phyloP scores from a whole-genome alignment of 306 rosid species.

The cucumber (Cucumis sativus) region Cucumber_9930_V3 NC_026657.2:26530001-26530500 shows the following conservation, averaged over 20 bases:
- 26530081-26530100: slow-evolving; percentile 50
- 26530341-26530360: slow-evolving; percentile 80
- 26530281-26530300: slow-evolving; percentile 18
- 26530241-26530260: slow-evolving; percentile 55
- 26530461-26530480: slow-evolving; percentile 52
- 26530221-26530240: slow-evolving; percentile 59
- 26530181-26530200: slow-evolving; percentile 27
- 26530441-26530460: slow-evolving; percentile 63
- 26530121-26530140: slow-evolving; percentile 34
- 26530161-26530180: slow-evolving; percentile 29
- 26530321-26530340: slow-evolving; percentile 78
- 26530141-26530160: slow-evolving; percentile 69
- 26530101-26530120: slow-evolving; percentile 41
- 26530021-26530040: slow-evolving; percentile 54
- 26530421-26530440: slow-evolving; percentile 77
- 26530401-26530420: slow-evolving; percentile 52
- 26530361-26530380: slow-evolving; percentile 85
- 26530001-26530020: slow-evolving; percentile 70
- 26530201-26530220: slow-evolving; percentile 31
- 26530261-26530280: slow-evolving; percentile 24
- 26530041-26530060: slow-evolving; percentile 58
- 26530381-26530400: slow-evolving; percentile 77
- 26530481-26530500: slow-evolving; percentile 82
- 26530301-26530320: slow-evolving; percentile 58
- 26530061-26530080: slow-evolving; percentile 30